Base-by-base conservation (phyloP, 768 basidiomycete species). In the Mycena vitilis region DNA sequence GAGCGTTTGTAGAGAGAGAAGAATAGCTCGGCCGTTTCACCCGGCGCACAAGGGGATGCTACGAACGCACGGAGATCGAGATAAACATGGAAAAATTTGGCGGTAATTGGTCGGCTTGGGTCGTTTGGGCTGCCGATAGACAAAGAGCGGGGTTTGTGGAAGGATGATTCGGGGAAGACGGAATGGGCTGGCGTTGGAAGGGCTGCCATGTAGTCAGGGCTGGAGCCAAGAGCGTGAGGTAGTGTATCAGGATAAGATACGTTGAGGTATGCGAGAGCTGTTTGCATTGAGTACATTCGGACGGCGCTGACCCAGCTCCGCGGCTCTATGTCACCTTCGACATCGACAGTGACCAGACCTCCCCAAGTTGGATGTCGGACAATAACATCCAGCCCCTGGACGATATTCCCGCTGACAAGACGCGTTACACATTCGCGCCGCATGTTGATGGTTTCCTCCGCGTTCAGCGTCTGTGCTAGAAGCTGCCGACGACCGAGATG, bases 291-390 rank as follows among this genome's bases (percentile, higher is more conserved):
- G 78, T 94, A 96, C 94, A 96, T 96, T 64, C 93, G 87, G 69
- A 95, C 87, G 12, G 94, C 94, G 75, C 93, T 95, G 69, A 95
- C 87, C 95, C 94, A 95, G 76, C 90, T 95, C 56, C 92, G 86
- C 20, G 86, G 81, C 76, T 96, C 94, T 45, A 90, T 83, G 63
- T 93, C 93, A 57, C 92, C 92, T 73, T 95, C 93, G 20, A 93
- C 89, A 73, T 97, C 95, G n/a, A 95, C 92, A 4, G 91, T 91
- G 40, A 96, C 94, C 25, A 99, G 85, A 5, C 89, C 91, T 36
- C 97, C 97, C 87, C 93, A 95, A 2, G 88, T 90, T 36, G 96
- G 94, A 82, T 98, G 95, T 23, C 97, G 87, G n/a, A 99, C 96
- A 73, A 99, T 96, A 68, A 99, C 90, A 74, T 98, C 97, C 54